These are phyloP conservation scores for Lasiosphaeriaceae sp. DNA, from an alignment of 495 filamentous ascomycete genomes.

Conservation along the genomic window DNA sequence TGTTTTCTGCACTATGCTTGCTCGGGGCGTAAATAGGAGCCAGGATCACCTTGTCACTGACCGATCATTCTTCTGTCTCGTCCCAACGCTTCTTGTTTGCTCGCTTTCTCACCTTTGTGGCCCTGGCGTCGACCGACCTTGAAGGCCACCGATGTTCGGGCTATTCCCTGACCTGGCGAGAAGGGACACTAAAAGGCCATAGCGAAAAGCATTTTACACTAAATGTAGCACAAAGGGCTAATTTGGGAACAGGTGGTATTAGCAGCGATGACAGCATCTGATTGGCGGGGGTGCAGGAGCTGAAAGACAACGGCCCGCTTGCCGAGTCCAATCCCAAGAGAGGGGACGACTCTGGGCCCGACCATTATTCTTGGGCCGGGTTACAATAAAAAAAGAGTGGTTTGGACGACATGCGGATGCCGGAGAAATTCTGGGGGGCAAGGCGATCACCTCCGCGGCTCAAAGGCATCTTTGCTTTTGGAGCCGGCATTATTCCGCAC, in stretches of 20 bases:
- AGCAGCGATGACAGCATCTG: background rate
- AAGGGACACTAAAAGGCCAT: background rate
- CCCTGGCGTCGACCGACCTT: too few relatives aligned
- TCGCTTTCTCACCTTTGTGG: too few relatives aligned
- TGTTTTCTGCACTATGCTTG: background rate
- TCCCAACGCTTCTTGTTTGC: too few relatives aligned
- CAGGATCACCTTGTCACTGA: background rate
- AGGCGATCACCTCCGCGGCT: too few relatives aligned
- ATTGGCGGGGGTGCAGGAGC: conserved; percentile 20
- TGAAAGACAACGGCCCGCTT: conserved; percentile 20
- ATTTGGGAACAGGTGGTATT: conserved; percentile 14
- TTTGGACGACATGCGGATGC: too few relatives aligned
- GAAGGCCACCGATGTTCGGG: background rate
- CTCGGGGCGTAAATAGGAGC: background rate
- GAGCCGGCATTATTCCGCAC: background rate
- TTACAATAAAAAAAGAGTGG: background rate
- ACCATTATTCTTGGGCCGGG: too few relatives aligned
- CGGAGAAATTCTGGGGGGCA: too few relatives aligned
- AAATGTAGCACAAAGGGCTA: conserved; percentile 15
- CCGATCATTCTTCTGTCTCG: too few relatives aligned
- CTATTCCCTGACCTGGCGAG: background rate
- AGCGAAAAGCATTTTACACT: background rate
- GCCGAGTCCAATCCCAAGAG: conserved; percentile 7
- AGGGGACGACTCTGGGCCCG: background rate
- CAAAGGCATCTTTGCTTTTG: background rate